Evolutionary conservation across 2,329 filamentous ascomycete genomes (phyloP).

Genomic region (Apiospora kogelbergensis): DNA sequence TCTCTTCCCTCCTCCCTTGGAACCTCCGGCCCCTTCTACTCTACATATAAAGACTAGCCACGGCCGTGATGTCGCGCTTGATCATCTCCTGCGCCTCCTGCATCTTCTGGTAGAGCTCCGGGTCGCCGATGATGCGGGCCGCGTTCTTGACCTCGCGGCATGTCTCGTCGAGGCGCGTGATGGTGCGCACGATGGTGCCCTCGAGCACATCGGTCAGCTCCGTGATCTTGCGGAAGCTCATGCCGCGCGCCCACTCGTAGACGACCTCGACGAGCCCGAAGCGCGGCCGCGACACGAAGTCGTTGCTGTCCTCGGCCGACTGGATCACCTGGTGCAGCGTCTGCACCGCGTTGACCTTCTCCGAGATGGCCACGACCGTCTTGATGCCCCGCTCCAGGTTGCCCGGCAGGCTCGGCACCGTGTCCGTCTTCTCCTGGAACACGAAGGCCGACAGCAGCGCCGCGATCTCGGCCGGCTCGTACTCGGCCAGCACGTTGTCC

Average conservation of each 20-base stretch:
- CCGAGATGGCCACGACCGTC: constrained; percentile 84
- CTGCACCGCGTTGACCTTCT: constrained; percentile 90
- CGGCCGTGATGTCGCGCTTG: constrained; percentile 90
- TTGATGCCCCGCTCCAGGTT: constrained; percentile 80
- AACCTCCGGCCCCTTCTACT: background rate
- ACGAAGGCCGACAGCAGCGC: constrained; percentile 92
- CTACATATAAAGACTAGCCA: constrained; percentile 84
- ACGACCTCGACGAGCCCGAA: constrained; percentile 98
- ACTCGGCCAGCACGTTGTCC: constrained; percentile 93
- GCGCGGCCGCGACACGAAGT: constrained; percentile 82
- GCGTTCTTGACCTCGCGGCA: constrained; percentile 98
- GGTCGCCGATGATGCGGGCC: constrained; percentile 91
- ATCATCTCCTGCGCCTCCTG: constrained; percentile 96
- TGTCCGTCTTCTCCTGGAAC: constrained; percentile 94
- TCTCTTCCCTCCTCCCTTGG: too few species aligned
- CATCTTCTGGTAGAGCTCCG: constrained; percentile 94
- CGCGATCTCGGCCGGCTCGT: constrained; percentile 94
- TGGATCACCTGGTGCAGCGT: constrained; percentile 90
- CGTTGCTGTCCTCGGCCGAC: constrained; percentile 84
- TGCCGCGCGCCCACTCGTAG: constrained; percentile 96
- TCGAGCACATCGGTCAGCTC: constrained; percentile 95
- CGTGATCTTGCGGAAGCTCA: constrained; percentile 98
- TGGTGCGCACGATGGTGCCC: constrained; percentile 93
- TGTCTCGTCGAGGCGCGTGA: constrained; percentile 91
- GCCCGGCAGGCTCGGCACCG: constrained; percentile 76